phyloP scores from a whole-genome alignment of 108 stramenopile genomes.

The Cylindrotheca closterium region DNA sequence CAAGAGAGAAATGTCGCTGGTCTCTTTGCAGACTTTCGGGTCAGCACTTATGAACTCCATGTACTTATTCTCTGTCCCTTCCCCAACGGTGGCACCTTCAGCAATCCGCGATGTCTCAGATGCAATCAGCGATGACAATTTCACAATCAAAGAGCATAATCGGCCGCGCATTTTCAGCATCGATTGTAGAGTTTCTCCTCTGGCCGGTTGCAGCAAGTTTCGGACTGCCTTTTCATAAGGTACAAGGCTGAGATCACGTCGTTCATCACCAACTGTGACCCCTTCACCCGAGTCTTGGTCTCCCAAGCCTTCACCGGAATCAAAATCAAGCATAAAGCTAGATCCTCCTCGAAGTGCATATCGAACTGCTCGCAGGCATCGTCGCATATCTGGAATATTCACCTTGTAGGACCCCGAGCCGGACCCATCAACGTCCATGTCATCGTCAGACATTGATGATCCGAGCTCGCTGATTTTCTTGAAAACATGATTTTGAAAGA shows the following conservation, averaged over 20 bases:
- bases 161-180: slow-evolving; percentile 47
- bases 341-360: slow-evolving; percentile 79
- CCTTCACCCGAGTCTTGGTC: slow-evolving; percentile 16
- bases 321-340: slow-evolving; percentile 59
- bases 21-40: slow-evolving; percentile 82
- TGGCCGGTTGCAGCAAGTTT: slow-evolving; percentile 38
- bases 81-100: slow-evolving; percentile 14
- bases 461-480: slow-evolving; percentile 19
- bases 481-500: slow-evolving; percentile 45
- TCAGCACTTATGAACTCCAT: slow-evolving; percentile 53
- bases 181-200: slow-evolving; percentile 34
- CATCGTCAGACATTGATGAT: slow-evolving; percentile 3
- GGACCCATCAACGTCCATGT: slow-evolving; percentile 19
- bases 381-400: slow-evolving; percentile 36
- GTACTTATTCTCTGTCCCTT: slow-evolving; percentile 21
- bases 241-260: slow-evolving; percentile 25
- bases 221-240: slow-evolving; percentile 72
- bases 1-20: slow-evolving; percentile 61
- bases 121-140: slow-evolving; percentile 63
- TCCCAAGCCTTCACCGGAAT: slow-evolving; percentile 28
- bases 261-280: slow-evolving; percentile 17
- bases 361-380: slow-evolving; percentile 61
- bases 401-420: not conserved
- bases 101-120: slow-evolving; percentile 57
- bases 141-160: slow-evolving; percentile 47